Conservation (phyloP, 129 eudicot genomes). For the Flaveria brownii region DNA sequence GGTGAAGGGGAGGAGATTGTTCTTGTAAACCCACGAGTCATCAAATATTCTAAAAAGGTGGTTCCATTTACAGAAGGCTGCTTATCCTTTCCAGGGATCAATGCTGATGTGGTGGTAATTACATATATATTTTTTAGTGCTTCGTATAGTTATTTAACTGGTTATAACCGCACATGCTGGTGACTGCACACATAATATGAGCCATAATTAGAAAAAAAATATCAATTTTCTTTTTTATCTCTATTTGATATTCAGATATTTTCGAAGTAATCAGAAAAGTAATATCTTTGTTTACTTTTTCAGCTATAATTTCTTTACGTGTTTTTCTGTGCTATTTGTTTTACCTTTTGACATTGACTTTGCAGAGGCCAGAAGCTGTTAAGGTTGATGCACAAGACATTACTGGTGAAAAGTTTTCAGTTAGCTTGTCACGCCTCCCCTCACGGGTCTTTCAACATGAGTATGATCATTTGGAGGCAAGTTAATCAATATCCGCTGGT, state of each 20-base stretch:
- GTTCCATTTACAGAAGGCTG: constrained; percentile 76
- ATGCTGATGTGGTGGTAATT: constrained; percentile 78
- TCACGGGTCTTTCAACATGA: constrained; percentile 98
- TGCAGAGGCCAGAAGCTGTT: constrained; percentile 93
- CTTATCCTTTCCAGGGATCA: constrained; percentile 82
- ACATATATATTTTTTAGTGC: not conserved
- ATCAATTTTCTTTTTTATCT: not conserved
- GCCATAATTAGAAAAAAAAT: constrained; percentile 15
- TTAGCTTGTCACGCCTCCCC: constrained; percentile 56
- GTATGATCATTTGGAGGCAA: constrained; percentile 91
- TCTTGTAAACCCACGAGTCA: constrained; percentile 77
- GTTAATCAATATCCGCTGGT: constrained; percentile 20
- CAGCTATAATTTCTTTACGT: not conserved
- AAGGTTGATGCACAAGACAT: constrained; percentile 88
- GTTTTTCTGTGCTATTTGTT: not conserved
- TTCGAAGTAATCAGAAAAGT: not conserved
- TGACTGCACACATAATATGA: not conserved
- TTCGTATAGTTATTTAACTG: not conserved
- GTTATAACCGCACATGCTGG: no score
- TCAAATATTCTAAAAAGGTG: constrained; percentile 54
- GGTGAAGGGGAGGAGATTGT: constrained; percentile 97
- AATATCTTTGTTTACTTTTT: not conserved
- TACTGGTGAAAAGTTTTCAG: constrained; percentile 60
- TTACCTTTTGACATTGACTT: constrained; percentile 5
- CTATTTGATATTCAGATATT: not conserved